These are phyloP conservation scores for Artemisia tridentata DNA, from an alignment of 129 eudicot species.

Conservation along the genomic window DNA sequence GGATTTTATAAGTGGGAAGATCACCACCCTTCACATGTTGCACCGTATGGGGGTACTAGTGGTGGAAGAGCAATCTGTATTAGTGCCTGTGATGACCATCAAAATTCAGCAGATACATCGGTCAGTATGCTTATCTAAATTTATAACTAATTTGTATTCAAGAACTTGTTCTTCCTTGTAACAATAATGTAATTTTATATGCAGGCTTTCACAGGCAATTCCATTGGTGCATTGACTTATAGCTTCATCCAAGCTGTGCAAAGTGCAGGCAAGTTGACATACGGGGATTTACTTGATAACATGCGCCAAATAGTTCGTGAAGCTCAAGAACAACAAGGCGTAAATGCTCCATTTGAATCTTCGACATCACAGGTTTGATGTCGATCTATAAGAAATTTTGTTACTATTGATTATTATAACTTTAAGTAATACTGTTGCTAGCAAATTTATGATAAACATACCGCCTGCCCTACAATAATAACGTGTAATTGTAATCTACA, in stretches of 20 bases:
- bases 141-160: no score
- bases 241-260: slow-evolving; percentile 61
- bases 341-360: slow-evolving; percentile 35
- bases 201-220: slow-evolving; percentile 59
- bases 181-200: not conserved
- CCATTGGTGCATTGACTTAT: slow-evolving; percentile 69
- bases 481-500: no score
- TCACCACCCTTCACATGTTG: slow-evolving; percentile 38
- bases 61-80: slow-evolving; percentile 71
- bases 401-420: no score
- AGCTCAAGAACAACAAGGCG: slow-evolving; percentile 38
- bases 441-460: no score
- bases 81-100: slow-evolving; percentile 75
- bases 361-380: slow-evolving; percentile 44
- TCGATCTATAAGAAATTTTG: not conserved
- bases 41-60: slow-evolving; percentile 53
- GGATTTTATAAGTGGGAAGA: slow-evolving; percentile 62
- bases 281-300: slow-evolving; percentile 48
- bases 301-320: slow-evolving; percentile 44
- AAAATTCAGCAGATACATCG: slow-evolving; percentile 54
- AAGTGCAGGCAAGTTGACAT: slow-evolving; percentile 40
- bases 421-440: no score
- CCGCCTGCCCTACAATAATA: no score
- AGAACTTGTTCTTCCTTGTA: no score
- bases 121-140: slow-evolving; percentile 28